Evolutionary conservation across 1,284 basidiomycete species (phyloP), one percentile per base, ranked within the genome.

Genomic region (Paramarasmius palmivorus): DNA sequence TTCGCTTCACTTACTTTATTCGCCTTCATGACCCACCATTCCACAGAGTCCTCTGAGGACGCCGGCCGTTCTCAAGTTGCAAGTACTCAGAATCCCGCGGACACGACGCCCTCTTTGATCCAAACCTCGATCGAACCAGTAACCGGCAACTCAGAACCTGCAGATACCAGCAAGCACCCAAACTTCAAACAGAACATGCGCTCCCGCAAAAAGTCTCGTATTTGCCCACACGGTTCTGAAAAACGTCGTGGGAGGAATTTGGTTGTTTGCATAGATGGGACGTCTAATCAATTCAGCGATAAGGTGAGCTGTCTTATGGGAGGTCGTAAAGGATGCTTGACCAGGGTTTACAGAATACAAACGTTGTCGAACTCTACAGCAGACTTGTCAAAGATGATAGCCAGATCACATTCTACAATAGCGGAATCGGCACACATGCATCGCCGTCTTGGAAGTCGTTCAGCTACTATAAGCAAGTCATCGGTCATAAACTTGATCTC

Each of bases 361-460:
- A 65, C 46, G 63, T 65, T 25, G 49, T 65, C 50, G 63, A 62
- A 49, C 53, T 65, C 1, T 63, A 63, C 50, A 57, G 57, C 39
- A 53, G 29, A 19, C n/a, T 67, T 6, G 35, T 56, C 15, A 60
- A 63, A 45, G 40, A 53, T 29, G 53, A 58, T 6, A 41, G 45
- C 0, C 71, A 73, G 49, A 58, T 66, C 37, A 67, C 64, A 4
- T 74, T 69, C 55, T 78, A 78, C 48, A 73, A 70, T 49, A 75
- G 73, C 45, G 76, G 73, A 1, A 68, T 73, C 22, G 72, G 75
- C 4, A 74, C 72, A 4, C 69, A 68, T n/a, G 70, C 68, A 0
- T 65, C 62, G 40, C 63, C 68, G 1, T 64, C 69, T 3, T 55
- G 62, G 41, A 58, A 37, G n/a, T 61, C 59, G 19, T 41, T 57